A percentile compares a stretch with the other conserved stretches of the same genome.
Conservation (phyloP, 768 basidiomycete species). For the Boletus sp. region DNA sequence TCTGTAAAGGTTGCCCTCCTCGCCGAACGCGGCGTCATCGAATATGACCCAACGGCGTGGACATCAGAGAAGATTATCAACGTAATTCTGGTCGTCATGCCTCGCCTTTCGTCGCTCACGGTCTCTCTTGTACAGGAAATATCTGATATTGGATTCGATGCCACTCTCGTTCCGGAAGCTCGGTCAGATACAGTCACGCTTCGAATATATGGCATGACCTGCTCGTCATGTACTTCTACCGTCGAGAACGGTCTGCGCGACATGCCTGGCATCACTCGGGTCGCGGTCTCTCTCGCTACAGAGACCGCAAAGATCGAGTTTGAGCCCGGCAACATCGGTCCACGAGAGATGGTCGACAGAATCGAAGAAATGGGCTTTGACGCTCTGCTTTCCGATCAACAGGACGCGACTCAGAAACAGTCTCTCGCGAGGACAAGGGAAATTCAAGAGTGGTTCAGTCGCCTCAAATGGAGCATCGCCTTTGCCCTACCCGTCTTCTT, state of each 20-base stretch:
- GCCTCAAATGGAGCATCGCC: slow-evolving; percentile 67
- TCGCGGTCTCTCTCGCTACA: slow-evolving; percentile 72
- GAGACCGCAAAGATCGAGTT: slow-evolving; percentile 75
- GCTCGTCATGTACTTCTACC: slow-evolving; percentile 74
- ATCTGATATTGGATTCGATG: slow-evolving; percentile 90
- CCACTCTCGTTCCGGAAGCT: slow-evolving; percentile 65
- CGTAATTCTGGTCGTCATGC: slow-evolving; percentile 36
- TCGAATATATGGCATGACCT: slow-evolving; percentile 90
- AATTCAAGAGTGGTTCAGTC: slow-evolving; percentile 82
- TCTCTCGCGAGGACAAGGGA: slow-evolving; percentile 89
- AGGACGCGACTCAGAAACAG: slow-evolving; percentile 79
- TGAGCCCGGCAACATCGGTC: slow-evolving; percentile 68
- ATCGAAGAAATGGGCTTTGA: slow-evolving; percentile 91
- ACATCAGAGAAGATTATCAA: slow-evolving; percentile 71
- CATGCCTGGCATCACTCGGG: slow-evolving; percentile 71
- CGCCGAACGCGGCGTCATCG: slow-evolving; percentile 88
- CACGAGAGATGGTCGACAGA: slow-evolving; percentile 85
- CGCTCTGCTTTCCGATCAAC: slow-evolving; percentile 77
- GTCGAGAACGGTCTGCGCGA: slow-evolving; percentile 68
- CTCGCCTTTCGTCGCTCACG: slow-evolving; percentile 3
- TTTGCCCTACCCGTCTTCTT: slow-evolving; percentile 97
- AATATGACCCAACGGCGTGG: slow-evolving; percentile 87
- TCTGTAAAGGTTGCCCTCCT: slow-evolving; percentile 95
- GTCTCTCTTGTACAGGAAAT: slow-evolving; percentile 63
- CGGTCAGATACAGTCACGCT: slow-evolving; percentile 69